Evolutionary conservation across 345 rosid genomes (phyloP), one percentile per base, ranked within the genome.

Genomic region (Lepidium africanum): DNA sequence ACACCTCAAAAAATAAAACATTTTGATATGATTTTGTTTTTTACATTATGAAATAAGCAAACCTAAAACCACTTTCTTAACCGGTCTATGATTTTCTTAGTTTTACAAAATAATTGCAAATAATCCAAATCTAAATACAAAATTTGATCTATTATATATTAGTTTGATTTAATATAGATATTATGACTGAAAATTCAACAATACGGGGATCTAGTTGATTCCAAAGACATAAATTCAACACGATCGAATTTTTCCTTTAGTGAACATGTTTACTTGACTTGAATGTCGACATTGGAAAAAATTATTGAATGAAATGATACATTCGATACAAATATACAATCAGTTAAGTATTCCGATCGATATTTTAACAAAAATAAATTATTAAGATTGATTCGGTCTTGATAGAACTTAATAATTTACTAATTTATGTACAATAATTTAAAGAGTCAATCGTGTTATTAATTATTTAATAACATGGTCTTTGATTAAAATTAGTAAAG

Each of bases 221-320:
- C 23, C 10, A 36, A 68, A 25, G 2, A 42, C 41, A 41, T 37
- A 11, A 47, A 47, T 48, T 47, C 58, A 59, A 59, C 41, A 69
- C 1, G 5, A 16, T 38, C 15, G 39, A 68, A 67, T 27, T 40
- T 56, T 52, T 37, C 38, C 17, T 11, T 58, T 49, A 58, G 45
- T 7, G 12, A 45, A 12, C 65, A 69, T 59, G 42, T 51, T 69
- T 59, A 59, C 66, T 39, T 59, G 41, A 69, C 66, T 48, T 25
- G 65, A 69, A 47, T 69, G 40, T 58, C 16, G 21, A 16, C 59
- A 48, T 6, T 39, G 17, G 48, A 69, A 57, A 12, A 9, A 25
- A 48, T 49, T 27, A 48, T 9, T 39, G 66, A 23, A 48, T 3
- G 41, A 65, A 65, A 27, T 52, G 59, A 48, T 49, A 33, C 23